Percentiles rank a stretch among this genome's conserved stretches.
These are phyloP conservation scores for Eucalyptus microcorys DNA, from an alignment of 345 rosid genomes.

Conservation along the genomic window DNA sequence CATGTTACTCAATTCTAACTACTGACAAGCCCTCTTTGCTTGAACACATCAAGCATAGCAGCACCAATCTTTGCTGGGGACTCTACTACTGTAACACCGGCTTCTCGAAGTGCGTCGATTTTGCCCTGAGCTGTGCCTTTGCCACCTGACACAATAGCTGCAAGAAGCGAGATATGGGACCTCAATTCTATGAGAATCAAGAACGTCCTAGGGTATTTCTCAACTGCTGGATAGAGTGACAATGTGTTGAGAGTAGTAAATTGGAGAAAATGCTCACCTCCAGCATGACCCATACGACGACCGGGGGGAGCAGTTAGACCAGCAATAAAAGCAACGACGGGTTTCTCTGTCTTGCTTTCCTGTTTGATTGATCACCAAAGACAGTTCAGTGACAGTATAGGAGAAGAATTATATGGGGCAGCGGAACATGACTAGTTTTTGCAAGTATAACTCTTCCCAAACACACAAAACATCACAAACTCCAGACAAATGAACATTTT, in stretches of 20 bases:
- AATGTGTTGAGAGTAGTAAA: background rate
- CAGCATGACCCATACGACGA: constrained; percentile 99
- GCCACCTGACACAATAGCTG: constrained; percentile 94
- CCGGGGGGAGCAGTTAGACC: constrained; percentile 98
- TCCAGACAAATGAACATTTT: background rate
- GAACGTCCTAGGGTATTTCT: background rate
- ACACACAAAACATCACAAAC: background rate
- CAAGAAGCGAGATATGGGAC: background rate
- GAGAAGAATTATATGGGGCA: background rate
- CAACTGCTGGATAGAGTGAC: background rate
- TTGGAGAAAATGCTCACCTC: constrained; percentile 37
- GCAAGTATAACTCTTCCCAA: background rate
- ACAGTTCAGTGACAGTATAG: background rate
- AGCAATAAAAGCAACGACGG: constrained; percentile 93
- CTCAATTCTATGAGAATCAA: background rate
- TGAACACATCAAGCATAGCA: constrained; percentile 70
- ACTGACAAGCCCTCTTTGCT: constrained; percentile 52
- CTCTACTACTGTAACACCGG: constrained; percentile 85
- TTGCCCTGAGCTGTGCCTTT: constrained; percentile 97
- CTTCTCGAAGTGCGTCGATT: constrained; percentile 71
- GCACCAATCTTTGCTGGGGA: constrained; percentile 90
- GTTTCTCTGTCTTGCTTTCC: constrained; percentile 93
- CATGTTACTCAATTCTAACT: background rate
- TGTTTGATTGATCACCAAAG: constrained; percentile 9
- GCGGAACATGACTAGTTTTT: background rate